Evolutionary conservation across 305 asterid genomes (phyloP), one percentile per base, ranked within the genome.

Genomic region (Rubia occidens): DNA sequence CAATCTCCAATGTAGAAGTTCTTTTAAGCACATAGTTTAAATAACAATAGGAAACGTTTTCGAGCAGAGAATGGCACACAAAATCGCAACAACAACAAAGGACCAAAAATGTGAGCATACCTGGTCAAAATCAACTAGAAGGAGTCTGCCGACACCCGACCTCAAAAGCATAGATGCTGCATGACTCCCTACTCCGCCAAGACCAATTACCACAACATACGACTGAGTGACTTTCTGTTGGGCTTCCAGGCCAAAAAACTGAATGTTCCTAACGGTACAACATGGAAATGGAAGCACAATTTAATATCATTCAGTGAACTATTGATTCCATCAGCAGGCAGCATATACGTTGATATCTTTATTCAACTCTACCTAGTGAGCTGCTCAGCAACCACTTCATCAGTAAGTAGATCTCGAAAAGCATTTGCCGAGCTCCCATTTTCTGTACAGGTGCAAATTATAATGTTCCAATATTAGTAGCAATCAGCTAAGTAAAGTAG

Each of bases 171-270:
- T 94, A 72, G 92, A 82, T 42, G 99, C 99, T 74, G 99, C 99
- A 86, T 94, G 99, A 76, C 99, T 94, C 70, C 99, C 97, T 70
- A 94, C 97, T 73, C 99, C 99, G 60, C 99, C 97, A 76, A 94
- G 99, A 71, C 99, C 97, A 86, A 94, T 89, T 67, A 94, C 89
- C 79, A 94, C 96, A 64, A 90, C 96, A 79, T 82, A 93, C 42
- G 97, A 90, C 69, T 83, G 84, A 67, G 86, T 89, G 72, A 90
- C 95, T 76, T 82, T 93, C 81, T 78, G 84, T 79, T 90, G 95
- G 74, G 87, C 75, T 73, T 88, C 96, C 72, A 85, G 78, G 71
- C 96, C 95, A 81, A 93, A 93, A 81, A 93, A 93, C 79, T 93
- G 98, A 79, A 90, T 90, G 78, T 93, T 93, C 92, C 97, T 93